Base-by-base conservation (phyloP, 148 eudicot species). In the Linanthus parryae region DNA sequence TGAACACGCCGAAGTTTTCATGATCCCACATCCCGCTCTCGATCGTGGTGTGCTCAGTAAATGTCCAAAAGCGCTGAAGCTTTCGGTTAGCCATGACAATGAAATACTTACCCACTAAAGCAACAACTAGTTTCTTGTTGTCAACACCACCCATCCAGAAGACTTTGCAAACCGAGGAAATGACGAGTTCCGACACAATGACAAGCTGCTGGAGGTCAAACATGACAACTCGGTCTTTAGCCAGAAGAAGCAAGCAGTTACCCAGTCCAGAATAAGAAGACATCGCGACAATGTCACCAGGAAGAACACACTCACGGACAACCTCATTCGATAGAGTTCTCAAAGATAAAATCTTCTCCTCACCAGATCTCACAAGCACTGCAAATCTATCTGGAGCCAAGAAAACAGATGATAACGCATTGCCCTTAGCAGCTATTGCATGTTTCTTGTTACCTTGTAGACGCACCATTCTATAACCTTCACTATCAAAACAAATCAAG, bases 1-100 rank as follows among this genome's bases (percentile, higher is more conserved):
- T n/a, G 13, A 56, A 56, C 26, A 56, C 59, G 5, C 59, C 59
- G 42, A 25, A 24, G 28, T 56, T 48, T n/a, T n/a, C n/a, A n/a
- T n/a, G n/a, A 56, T 56, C 59, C 59, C 59, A 56, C 18, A 34
- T 48, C 15, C 59, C 59, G 17, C 59, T 56, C 48, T 56, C 42
- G 5, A 56, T 28, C 16, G 20, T 28, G 28, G n/a, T 56, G 2
- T 22, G 40, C 59, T 56, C 48, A 14, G 40, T 47, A 56, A 56
- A n/a, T 22, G 59, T 56, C 24, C 59, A 56, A 10, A 26, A 48
- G 13, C 42, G 59, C 25, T 19, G 48, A 41, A 56, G 59, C n/a
- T 41, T 41, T 25, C 26, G 23, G 25, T 42, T 30, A 11, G 59
- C 59, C 5, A 56, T 40, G 36, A 56, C 48, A 14, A 56, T 56